These are phyloP conservation scores for Euphorbia corollata DNA, from an alignment of 441 rosid species.

Conservation along the genomic window DNA sequence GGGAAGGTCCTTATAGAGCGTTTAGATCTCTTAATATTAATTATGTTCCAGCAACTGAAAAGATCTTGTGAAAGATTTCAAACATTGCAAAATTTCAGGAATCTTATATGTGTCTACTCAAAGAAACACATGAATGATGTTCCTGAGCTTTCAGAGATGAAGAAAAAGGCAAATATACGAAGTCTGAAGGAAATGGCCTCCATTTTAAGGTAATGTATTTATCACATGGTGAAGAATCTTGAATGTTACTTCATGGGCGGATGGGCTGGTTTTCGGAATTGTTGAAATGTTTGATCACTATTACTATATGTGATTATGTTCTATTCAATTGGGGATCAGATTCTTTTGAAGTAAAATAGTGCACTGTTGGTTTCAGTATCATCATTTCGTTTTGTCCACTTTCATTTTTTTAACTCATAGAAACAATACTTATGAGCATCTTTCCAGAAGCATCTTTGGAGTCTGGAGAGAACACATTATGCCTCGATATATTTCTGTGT, in stretches of 20 bases:
- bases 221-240: neutral
- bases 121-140: conserved; percentile 88
- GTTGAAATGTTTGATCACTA: neutral
- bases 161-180: conserved; percentile 79
- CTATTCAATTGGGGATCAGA: neutral
- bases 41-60: conserved; percentile 20
- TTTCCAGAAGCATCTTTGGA: neutral
- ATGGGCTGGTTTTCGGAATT: neutral
- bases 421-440: conserved; percentile 1
- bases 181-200: conserved; percentile 94
- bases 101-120: conserved; percentile 90
- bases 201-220: conserved; percentile 56
- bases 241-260: neutral
- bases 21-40: conserved; percentile 20
- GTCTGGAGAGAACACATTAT: neutral
- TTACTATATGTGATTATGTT: neutral
- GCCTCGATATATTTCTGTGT: no score
- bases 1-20: conserved; percentile 64
- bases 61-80: conserved; percentile 21
- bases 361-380: neutral
- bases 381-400: neutral
- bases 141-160: conserved; percentile 84
- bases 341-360: neutral
- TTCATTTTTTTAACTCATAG: neutral
- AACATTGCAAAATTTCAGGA: conserved; percentile 41